Base-by-base conservation (phyloP, 1,284 basidiomycete genomes). In the Microbotryomycetes sp. region DNA sequence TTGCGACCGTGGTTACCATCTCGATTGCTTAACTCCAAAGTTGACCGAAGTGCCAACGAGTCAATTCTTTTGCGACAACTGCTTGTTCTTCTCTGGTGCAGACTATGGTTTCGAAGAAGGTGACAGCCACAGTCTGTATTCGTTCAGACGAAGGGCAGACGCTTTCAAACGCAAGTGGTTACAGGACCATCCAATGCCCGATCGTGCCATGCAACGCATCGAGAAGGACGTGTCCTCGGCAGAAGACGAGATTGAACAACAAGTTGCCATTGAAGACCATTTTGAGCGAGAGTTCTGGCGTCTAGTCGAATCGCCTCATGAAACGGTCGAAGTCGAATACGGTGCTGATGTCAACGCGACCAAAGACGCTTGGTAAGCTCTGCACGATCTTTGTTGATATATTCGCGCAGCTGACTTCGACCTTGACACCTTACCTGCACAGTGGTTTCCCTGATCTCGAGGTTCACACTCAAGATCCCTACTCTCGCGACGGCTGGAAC, bases 91-190 rank as follows among this genome's bases (percentile, higher is more conserved):
- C 29, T 96, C 91, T 0, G 93, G 94, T n/a, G 90, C 91, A 60
- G 96, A 97, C 76, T 99, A 91, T 73, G 96, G 96, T 48, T 99
- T 98, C 73, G 94, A 97, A 71, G 94, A 97, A 73, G 96, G 96
- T 58, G 88, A 97, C 76, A 93, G 97, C 69, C 94, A 99, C 76
- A 86, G 85, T 65, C 81, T 99, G 49, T 83, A 89, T 48, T 91
- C 86, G 70, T 98, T 98, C 78, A 92, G 94, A 73, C 87, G 87
- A 45, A 84, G 94, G 25, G 94, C 97, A 71, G 80, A 82, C 28
- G 88, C 88, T 62, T 99, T 99, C 78, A 84, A 90, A 61, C 81
- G 84, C 58, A 79, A 85, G 58, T 98, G 93, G 92, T 94, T 92
- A 77, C 80, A 85, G 64, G 79, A 81, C 4, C 90, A 93, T 76